These are phyloP conservation scores for Acer negundo DNA, from an alignment of 345 rosid species.

Conservation along the genomic window DNA sequence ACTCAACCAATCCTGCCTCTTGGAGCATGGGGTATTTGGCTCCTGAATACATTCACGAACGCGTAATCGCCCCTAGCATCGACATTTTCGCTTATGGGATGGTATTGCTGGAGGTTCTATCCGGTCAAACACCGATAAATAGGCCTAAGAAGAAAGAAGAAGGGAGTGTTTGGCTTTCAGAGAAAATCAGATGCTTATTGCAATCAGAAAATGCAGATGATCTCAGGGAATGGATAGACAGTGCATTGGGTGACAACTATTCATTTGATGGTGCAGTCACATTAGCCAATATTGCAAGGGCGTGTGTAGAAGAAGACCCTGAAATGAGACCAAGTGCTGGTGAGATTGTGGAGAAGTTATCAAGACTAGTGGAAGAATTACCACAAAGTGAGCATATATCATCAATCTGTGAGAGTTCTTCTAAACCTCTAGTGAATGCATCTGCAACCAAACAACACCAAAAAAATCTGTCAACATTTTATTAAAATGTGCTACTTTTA, in stretches of 20 bases:
- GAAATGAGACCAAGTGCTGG: slow-evolving; percentile 68
- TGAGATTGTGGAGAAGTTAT: slow-evolving; percentile 70
- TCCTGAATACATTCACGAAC: slow-evolving; percentile 61
- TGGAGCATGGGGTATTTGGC: slow-evolving; percentile 51
- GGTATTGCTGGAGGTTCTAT: slow-evolving; percentile 65
- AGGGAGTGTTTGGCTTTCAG: slow-evolving; percentile 39
- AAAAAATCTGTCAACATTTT: slow-evolving; percentile 14
- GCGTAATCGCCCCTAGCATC: slow-evolving; percentile 45
- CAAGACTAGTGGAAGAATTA: slow-evolving; percentile 58
- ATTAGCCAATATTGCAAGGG: slow-evolving; percentile 64
- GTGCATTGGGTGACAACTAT: slow-evolving; percentile 73
- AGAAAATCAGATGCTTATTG: slow-evolving; percentile 45
- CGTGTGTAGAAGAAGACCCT: slow-evolving; percentile 71
- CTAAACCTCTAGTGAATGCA: slow-evolving; percentile 61
- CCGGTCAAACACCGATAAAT: slow-evolving; percentile 62
- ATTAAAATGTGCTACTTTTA: background rate
- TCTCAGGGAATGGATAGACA: slow-evolving; percentile 73
- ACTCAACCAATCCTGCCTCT: slow-evolving; percentile 35
- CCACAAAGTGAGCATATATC: slow-evolving; percentile 40
- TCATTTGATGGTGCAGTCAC: slow-evolving; percentile 62
- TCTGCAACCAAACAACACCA: slow-evolving; percentile 22
- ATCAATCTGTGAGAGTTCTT: slow-evolving; percentile 62
- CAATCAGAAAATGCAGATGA: slow-evolving; percentile 49
- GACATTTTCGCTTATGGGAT: slow-evolving; percentile 80
- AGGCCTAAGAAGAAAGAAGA: slow-evolving; percentile 40